Conservation (phyloP, 768 basidiomycete genomes). For the Gyrodon lividus region DNA sequence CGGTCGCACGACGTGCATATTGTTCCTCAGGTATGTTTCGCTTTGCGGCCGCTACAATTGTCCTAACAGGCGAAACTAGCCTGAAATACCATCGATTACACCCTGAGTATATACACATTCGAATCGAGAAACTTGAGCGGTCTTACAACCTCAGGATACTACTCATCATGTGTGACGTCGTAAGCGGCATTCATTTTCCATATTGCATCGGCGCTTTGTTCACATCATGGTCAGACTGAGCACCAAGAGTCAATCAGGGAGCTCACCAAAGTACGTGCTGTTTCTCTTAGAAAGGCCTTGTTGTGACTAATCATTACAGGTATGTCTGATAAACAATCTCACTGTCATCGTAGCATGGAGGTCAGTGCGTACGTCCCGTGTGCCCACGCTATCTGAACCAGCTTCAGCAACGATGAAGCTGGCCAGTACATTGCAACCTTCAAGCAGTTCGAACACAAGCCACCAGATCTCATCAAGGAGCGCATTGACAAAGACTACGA, state of each 20-base stretch:
- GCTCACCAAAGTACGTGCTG: slow-evolving; percentile 69
- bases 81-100: slow-evolving; percentile 94
- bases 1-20: slow-evolving; percentile 86
- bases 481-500: slow-evolving; percentile 87
- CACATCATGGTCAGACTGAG: slow-evolving; percentile 58
- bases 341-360: slow-evolving; percentile 93
- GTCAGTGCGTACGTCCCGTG: slow-evolving; percentile 40
- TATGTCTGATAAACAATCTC: slow-evolving; percentile 88
- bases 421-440: slow-evolving; percentile 88
- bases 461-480: slow-evolving; percentile 93
- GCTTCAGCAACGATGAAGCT: slow-evolving; percentile 78
- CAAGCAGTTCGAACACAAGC: slow-evolving; percentile 92
- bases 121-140: slow-evolving; percentile 83
- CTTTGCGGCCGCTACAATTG: not conserved
- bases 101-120: slow-evolving; percentile 92
- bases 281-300: slow-evolving; percentile 4
- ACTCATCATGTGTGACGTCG: slow-evolving; percentile 89
- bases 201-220: not conserved
- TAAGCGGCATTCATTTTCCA: slow-evolving; percentile 41
- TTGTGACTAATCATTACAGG: slow-evolving; percentile 36
- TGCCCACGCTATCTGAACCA: slow-evolving; percentile 2
- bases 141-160: slow-evolving; percentile 84
- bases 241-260: slow-evolving; percentile 91
- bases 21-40: slow-evolving; percentile 76
- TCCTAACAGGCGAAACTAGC: slow-evolving; percentile 39